Evolutionary conservation across 1,139 yeast species (phyloP).

Genomic region (Sugiyamaella paludigena): DNA sequence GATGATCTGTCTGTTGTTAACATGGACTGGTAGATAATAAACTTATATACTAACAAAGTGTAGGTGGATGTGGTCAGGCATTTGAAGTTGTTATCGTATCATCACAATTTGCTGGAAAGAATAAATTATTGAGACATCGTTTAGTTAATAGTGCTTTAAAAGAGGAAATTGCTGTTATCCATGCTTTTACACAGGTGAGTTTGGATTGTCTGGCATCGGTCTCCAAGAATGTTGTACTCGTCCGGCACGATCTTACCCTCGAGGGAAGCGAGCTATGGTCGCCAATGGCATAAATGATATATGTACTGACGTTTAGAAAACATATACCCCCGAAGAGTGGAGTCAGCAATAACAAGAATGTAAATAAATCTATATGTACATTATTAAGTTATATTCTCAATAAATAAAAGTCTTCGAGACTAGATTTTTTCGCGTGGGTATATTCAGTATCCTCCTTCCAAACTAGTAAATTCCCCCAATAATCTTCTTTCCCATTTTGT

Average conservation of each 20-base stretch:
- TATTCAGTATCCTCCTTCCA: background rate
- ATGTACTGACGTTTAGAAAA: slow-evolving; percentile 13
- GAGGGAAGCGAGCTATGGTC: no score
- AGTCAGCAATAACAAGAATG: slow-evolving; percentile 1
- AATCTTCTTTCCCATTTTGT: slow-evolving; percentile 31
- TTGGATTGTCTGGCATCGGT: no score
- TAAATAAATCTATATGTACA: slow-evolving; percentile 1
- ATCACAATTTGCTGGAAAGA: slow-evolving; percentile 71
- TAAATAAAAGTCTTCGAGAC: background rate
- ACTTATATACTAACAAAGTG: background rate
- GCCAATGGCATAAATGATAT: background rate
- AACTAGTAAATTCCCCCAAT: slow-evolving; percentile 24
- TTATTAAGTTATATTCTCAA: background rate
- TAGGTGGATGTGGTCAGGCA: slow-evolving; percentile 85
- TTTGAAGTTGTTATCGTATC: slow-evolving; percentile 80
- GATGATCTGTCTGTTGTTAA: background rate
- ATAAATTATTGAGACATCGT: slow-evolving; percentile 81
- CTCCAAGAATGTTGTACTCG: no score
- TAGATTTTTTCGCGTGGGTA: background rate
- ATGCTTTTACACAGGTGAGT: slow-evolving; percentile 93
- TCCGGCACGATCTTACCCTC: no score
- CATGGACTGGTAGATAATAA: background rate
- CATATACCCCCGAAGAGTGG: slow-evolving; percentile 25
- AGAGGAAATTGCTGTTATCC: slow-evolving; percentile 80
- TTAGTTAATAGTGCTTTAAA: slow-evolving; percentile 75